Conservation (phyloP, 192 early-diverging fungal species). For the Helicostylum pulchrum region DNA sequence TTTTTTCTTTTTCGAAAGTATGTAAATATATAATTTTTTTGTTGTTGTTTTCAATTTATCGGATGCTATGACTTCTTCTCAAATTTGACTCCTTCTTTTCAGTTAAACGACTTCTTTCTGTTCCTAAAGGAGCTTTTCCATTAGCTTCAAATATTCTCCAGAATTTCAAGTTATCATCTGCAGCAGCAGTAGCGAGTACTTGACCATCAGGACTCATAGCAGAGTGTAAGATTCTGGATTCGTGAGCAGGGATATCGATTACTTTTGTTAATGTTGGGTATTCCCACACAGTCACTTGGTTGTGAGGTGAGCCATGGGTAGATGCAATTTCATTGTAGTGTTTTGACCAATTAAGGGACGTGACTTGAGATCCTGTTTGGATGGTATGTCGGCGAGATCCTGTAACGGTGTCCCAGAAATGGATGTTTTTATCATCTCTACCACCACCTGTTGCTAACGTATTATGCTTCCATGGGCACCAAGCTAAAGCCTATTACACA, state of each 20-base stretch:
- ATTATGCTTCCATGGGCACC: conserved; percentile 89
- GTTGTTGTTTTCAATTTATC: too few relatives aligned
- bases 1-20: too few relatives aligned
- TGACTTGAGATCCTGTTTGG: conserved; percentile 88
- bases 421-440: conserved; percentile 82
- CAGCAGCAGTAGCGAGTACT: conserved; percentile 85
- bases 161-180: conserved; percentile 94
- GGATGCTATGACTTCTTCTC: too few relatives aligned
- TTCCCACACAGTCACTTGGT: conserved; percentile 84
- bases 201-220: conserved; percentile 91
- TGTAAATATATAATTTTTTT: too few relatives aligned
- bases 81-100: too few relatives aligned
- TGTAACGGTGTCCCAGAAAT: conserved; percentile 88
- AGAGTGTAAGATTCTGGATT: conserved; percentile 84
- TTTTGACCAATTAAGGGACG: conserved; percentile 87
- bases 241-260: conserved; percentile 81
- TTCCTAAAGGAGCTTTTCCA: not conserved
- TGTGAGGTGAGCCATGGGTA: conserved; percentile 89
- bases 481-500: conserved; percentile 73
- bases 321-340: conserved; percentile 83
- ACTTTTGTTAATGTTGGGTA: conserved; percentile 72
- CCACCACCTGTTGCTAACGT: conserved; percentile 91
- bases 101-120: not conserved
- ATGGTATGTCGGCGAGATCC: conserved; percentile 58
- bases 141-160: conserved; percentile 83